Evolutionary conservation across 805 yeast genomes (phyloP).

Genomic region (Lipomyces sp.): DNA sequence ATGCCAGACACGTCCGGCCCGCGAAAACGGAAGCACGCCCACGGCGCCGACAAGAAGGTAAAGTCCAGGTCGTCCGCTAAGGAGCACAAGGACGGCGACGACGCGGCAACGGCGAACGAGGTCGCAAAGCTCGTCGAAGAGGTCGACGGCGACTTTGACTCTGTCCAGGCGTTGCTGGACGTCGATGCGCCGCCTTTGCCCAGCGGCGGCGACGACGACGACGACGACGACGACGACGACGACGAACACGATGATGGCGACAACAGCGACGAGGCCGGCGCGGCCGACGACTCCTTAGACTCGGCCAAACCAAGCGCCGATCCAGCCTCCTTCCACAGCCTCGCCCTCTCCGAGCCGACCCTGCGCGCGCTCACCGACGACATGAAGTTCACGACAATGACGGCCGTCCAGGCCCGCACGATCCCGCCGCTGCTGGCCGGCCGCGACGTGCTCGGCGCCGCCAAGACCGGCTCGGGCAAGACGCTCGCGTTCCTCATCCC

Average conservation of each 20-base stretch:
- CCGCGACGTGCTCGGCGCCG: constrained; percentile 97
- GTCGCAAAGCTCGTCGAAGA: constrained; percentile 7
- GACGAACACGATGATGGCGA: constrained; percentile 39
- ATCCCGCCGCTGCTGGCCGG: constrained; percentile 97
- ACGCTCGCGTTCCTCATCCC: constrained; percentile 94
- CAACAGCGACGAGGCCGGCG: constrained; percentile 1
- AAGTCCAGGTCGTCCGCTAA: not conserved
- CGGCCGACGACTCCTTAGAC: not conserved
- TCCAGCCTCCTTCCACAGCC: constrained; percentile 44
- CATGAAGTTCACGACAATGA: constrained; percentile 92
- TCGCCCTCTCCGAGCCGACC: constrained; percentile 78
- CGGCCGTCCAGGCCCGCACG: constrained; percentile 91
- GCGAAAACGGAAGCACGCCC: not conserved
- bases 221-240: constrained; percentile 38
- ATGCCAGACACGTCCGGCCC: constrained; percentile 1
- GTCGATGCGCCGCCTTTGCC: not conserved
- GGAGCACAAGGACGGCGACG: not conserved
- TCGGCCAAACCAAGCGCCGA: not conserved
- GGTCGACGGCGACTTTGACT: constrained; percentile 18
- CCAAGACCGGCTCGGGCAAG: constrained; percentile 98
- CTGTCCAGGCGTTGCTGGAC: constrained; percentile 13
- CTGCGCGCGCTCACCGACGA: constrained; percentile 64
- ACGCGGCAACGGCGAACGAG: not conserved
- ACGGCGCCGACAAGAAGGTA: not conserved
- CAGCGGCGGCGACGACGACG: constrained; percentile 33